Evolutionary conservation across 2,329 filamentous ascomycete species (phyloP).

Genomic region (Pezicula radicicola): DNA sequence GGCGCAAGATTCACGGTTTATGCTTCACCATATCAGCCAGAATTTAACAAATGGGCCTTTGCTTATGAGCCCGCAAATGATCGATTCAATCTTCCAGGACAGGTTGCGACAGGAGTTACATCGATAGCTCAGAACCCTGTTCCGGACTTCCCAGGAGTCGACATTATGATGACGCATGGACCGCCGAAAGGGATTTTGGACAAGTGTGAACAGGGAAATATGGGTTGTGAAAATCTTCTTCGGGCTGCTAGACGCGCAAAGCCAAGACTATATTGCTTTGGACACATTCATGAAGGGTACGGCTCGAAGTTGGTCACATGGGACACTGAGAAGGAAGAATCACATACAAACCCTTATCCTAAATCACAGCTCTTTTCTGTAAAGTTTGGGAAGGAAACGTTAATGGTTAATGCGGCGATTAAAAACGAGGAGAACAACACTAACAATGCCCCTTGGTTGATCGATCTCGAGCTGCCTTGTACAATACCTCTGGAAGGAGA

Average conservation of each 20-base stretch:
- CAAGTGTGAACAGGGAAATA: slow-evolving; percentile 14
- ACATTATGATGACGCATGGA: slow-evolving; percentile 35
- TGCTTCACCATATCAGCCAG: slow-evolving; percentile 18
- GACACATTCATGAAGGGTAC: slow-evolving; percentile 58
- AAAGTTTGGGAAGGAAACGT: neutral
- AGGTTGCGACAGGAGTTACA: neutral
- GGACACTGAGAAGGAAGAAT: slow-evolving; percentile 26
- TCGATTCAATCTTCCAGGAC: slow-evolving; percentile 11
- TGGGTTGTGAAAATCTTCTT: slow-evolving; percentile 43
- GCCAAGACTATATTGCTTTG: slow-evolving; percentile 53
- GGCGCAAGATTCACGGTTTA: slow-evolving; percentile 21
- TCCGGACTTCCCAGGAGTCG: slow-evolving; percentile 14
- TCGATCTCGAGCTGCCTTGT: neutral
- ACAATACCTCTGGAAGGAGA: neutral
- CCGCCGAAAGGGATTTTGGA: slow-evolving; percentile 31
- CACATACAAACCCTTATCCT: neutral
- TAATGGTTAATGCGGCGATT: neutral
- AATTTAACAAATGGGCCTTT: slow-evolving; percentile 20
- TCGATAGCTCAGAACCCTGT: slow-evolving; percentile 13
- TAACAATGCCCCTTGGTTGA: neutral
- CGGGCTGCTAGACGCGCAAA: slow-evolving; percentile 36
- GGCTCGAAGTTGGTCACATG: slow-evolving; percentile 51
- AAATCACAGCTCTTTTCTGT: neutral
- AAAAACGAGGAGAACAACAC: neutral
- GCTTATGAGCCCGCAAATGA: slow-evolving; percentile 14